Evolutionary conservation across 331 rosid species (phyloP).

Genomic region (Acacia concinna): DNA sequence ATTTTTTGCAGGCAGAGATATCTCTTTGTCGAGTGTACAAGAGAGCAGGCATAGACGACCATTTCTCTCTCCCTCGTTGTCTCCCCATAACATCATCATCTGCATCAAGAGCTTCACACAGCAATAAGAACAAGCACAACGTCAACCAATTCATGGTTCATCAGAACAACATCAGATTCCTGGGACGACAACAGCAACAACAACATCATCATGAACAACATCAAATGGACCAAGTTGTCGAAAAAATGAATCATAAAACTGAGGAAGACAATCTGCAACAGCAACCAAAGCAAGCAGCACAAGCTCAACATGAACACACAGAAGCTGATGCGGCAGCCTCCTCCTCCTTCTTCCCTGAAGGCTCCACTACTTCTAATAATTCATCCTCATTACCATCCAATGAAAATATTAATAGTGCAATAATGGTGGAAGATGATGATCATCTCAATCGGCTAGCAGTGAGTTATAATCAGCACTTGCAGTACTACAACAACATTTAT

Average conservation of each 20-base stretch:
- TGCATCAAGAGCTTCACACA: constrained; percentile 37
- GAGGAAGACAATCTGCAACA: constrained; percentile 32
- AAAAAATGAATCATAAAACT: constrained; percentile 30
- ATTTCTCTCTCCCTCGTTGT: constrained; percentile 80
- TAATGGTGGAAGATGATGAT: constrained; percentile 62
- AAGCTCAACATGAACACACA: background rate
- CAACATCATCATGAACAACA: background rate
- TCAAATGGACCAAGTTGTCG: constrained; percentile 25
- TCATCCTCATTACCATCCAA: constrained; percentile 30
- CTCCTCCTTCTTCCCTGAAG: constrained; percentile 19
- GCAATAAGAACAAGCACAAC: constrained; percentile 23
- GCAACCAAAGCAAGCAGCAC: constrained; percentile 20
- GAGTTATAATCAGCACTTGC: constrained; percentile 34
- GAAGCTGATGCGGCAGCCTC: background rate
- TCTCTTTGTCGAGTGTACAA: constrained; percentile 86
- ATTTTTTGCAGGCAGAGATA: constrained; percentile 69
- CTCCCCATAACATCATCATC: constrained; percentile 44
- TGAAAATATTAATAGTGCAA: background rate
- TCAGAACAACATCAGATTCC: constrained; percentile 33
- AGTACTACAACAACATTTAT: constrained; percentile 29
- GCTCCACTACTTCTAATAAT: constrained; percentile 11
- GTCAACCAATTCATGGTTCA: constrained; percentile 21
- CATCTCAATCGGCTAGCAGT: constrained; percentile 64
- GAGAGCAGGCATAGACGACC: constrained; percentile 95
- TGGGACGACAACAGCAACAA: constrained; percentile 14